Base-by-base conservation (phyloP, 495 filamentous ascomycete species). In the Lepidopterella palustris region DNA sequence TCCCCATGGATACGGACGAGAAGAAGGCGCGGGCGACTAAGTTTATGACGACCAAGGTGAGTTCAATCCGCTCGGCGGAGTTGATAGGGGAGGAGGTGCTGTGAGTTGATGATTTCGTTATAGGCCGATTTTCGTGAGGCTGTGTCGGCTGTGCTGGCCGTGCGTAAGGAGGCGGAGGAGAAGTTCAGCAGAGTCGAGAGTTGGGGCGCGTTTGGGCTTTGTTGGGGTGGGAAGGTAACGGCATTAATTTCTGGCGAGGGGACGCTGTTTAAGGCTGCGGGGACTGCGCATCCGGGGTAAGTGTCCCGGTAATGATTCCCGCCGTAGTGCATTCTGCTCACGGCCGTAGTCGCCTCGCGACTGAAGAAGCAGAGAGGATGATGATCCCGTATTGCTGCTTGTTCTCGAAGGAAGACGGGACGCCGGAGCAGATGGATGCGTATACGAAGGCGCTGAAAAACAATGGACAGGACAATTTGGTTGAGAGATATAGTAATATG, bases 131-230 rank as follows among this genome's bases (percentile, higher is more conserved):
- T 87, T 0, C 74, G 75, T 1, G 79, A 78, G 29, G 84, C 80
- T 13, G 80, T 84, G n/a, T 74, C 72, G 58, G 82, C 82, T 66
- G 77, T 93, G 57, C 84, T 85, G 0, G 75, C 70, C 3, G 75
- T 86, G 59, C 72, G 90, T 54, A 73, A 82, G 57, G 74, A 78
- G 47, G 65, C 87, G 28, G 66, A 70, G 65, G 76, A 65, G 62
- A 79, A 54, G 23, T 78, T 79, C 75, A 75, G 80, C 6, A 69
- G 71, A 24, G 84, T 92, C 66, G 76, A 83, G 64, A 83, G 80
- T 24, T 95, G 89, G 89, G 89, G 79, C 24, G 78, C 89, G 57
- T 69, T 96, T 21, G 92, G 92, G n/a, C 89, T 80, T 82, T 97
- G 92, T 81, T 97, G 90, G 91, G 92, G 92, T 57, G 54, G 42